Percentiles rank a stretch among this genome's conserved stretches.
Evolutionary conservation across 106 monocot species (phyloP).

Genomic region (Dioscorea alata): DNA sequence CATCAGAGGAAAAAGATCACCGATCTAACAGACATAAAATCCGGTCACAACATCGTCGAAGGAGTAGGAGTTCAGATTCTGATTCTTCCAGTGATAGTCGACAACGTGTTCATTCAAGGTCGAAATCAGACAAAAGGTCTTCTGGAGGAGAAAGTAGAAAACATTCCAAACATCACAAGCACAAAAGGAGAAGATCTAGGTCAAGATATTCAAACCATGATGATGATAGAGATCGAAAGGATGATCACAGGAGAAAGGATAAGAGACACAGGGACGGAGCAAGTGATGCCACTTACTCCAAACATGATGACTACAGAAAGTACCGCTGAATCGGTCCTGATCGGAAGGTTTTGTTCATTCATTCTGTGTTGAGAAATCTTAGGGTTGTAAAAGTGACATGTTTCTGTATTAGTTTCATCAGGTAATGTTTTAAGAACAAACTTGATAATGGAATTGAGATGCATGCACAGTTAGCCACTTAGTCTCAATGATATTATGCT

Average conservation of each 20-base stretch:
- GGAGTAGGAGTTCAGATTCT: conserved; percentile 27
- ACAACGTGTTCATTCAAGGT: conserved; percentile 15
- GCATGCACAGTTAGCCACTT: too few species aligned
- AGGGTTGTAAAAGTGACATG: not conserved
- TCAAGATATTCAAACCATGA: conserved; percentile 16
- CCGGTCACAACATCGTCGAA: conserved; percentile 16
- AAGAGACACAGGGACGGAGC: conserved; percentile 14
- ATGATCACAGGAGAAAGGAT: conserved; percentile 16
- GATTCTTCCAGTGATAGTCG: conserved; percentile 27
- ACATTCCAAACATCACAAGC: conserved; percentile 27
- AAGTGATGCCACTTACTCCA: conserved; percentile 13
- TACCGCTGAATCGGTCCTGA: not conserved
- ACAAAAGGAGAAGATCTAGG: conserved; percentile 23
- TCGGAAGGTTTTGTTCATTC: not conserved
- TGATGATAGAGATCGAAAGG: not conserved
- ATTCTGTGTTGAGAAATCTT: not conserved
- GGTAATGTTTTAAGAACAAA: too few species aligned
- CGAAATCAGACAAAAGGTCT: conserved; percentile 18
- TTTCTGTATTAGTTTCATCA: too few species aligned
- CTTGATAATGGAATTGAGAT: too few species aligned
- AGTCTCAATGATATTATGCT: too few species aligned
- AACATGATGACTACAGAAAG: conserved; percentile 1
- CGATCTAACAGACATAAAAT: conserved; percentile 12
- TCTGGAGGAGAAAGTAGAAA: conserved; percentile 32
- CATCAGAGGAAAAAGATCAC: conserved; percentile 10